These are phyloP conservation scores for Pulveroboletus sp. DNA, from an alignment of 768 basidiomycete genomes.

Conservation along the genomic window DNA sequence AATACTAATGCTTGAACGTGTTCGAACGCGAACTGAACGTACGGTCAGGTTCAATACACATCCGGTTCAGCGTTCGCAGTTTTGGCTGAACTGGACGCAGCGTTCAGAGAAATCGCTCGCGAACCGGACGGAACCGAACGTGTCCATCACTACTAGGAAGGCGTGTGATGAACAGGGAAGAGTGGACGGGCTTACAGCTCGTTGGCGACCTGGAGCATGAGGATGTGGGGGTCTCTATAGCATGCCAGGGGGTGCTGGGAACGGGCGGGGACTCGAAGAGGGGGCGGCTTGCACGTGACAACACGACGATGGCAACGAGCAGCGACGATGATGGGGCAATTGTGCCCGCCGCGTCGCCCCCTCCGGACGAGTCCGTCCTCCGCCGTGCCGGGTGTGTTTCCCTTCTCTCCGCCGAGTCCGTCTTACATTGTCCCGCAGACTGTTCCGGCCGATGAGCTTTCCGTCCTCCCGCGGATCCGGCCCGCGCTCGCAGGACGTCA, in stretches of 20 bases:
- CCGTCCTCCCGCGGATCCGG: slow-evolving; percentile 21
- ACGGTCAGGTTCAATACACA: too few species aligned
- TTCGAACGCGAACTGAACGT: too few species aligned
- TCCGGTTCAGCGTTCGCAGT: not conserved
- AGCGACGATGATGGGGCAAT: slow-evolving; percentile 13
- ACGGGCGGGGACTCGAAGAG: too few species aligned
- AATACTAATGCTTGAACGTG: too few species aligned
- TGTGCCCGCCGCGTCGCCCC: slow-evolving; percentile 20
- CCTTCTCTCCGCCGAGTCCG: not conserved
- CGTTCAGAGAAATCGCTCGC: not conserved
- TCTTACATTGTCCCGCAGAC: slow-evolving; percentile 32
- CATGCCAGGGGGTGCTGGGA: not conserved
- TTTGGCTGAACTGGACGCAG: not conserved
- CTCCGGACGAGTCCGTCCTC: slow-evolving; percentile 39
- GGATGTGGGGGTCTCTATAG: too few species aligned
- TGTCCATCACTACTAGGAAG: too few species aligned
- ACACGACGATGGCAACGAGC: not conserved
- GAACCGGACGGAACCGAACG: too few species aligned
- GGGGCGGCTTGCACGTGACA: slow-evolving; percentile 11
- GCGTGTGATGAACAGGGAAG: too few species aligned
- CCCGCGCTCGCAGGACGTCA: slow-evolving; percentile 57
- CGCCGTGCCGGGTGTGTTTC: slow-evolving; percentile 52
- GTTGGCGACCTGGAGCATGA: too few species aligned
- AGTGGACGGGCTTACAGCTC: too few species aligned
- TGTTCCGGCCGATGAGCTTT: slow-evolving; percentile 55